Base-by-base conservation (phyloP, 176 grass and related monocot species). In the Cenchrus fungigraminus region DNA sequence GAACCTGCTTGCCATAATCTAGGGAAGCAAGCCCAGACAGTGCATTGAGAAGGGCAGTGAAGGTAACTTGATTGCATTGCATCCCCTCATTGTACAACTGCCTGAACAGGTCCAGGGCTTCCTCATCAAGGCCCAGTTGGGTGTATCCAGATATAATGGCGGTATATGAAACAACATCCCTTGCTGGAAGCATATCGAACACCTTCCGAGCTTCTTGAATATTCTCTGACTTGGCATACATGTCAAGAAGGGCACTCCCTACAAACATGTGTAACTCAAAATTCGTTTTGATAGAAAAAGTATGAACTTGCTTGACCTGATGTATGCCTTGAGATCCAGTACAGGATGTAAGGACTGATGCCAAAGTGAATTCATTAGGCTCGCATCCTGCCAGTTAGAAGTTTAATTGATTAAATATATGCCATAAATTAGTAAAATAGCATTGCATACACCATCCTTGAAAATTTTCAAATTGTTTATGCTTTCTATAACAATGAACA, bases 1-100 rank as follows among this genome's bases (percentile, higher is more conserved):
- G 90, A 79, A 95, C 86, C 86, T 92, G 93, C 83, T 69, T 90
- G n/a, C 93, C 93, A 81, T 88, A 95, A 78, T 90, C 90, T 34
- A 92, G 59, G 82, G 93, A 89, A 65, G 93, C 79, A 65, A 95
- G 53, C 19, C 93, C 86, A 65, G 93, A 90, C 29, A 95, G 22
- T 82, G 93, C 88, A 76, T 84, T 95, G 22, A 95, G 83, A 75
- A 95, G 88, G 70, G 76, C 61, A 3, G 59, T 85, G 88, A 92
- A 90, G 15, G 90, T 95, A 79, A 95, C 86, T 72, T 95, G 87
- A 66, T 92, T 95, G 79, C 90, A 95, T 65, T 88, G 85, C 88
- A 95, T 95, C 68, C 90, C 93, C 50, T 86, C 90, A 74, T 76
- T 84, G 44, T 90, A 90, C 40, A 90, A 79, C 46, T 84, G 58